phyloP scores from a whole-genome alignment of 2,329 filamentous ascomycete species.

The Phaeosphaeriaceae sp. region DNA sequence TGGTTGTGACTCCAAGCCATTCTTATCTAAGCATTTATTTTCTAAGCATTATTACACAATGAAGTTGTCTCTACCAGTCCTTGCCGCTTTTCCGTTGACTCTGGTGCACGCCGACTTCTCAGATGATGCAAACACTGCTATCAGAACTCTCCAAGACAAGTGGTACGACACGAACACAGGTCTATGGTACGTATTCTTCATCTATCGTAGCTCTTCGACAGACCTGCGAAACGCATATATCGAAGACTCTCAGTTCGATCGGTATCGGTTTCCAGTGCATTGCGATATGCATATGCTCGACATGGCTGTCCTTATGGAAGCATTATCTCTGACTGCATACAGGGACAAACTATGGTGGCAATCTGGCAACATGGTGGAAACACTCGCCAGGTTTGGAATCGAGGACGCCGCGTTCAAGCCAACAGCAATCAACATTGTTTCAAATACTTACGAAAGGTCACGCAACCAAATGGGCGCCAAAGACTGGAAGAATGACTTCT shows the following conservation, averaged over 20 bases:
- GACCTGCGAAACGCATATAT: neutral
- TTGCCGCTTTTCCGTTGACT: constrained; percentile 20
- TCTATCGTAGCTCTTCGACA: neutral
- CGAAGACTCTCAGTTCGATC: neutral
- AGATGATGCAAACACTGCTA: constrained; percentile 34
- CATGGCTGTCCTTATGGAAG: neutral
- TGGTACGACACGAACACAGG: constrained; percentile 45
- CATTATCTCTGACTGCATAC: constrained; percentile 3
- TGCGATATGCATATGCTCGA: neutral
- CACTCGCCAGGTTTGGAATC: constrained; percentile 41
- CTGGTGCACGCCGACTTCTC: constrained; percentile 31
- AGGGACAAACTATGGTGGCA: constrained; percentile 47
- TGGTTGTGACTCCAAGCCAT: neutral
- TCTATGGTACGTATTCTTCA: constrained; percentile 35
- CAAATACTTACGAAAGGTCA: constrained; percentile 45
- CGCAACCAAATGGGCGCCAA: constrained; percentile 32
- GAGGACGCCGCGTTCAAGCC: constrained; percentile 37
- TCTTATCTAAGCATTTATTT: neutral
- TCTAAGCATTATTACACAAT: constrained; percentile 19
- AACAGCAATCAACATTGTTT: constrained; percentile 37
- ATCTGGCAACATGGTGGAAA: constrained; percentile 46
- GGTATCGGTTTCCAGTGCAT: neutral
- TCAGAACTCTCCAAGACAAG: constrained; percentile 39
- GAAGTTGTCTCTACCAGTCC: constrained; percentile 24
- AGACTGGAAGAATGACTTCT: constrained; percentile 61